Evolutionary conservation across 139 green algal species (phyloP), one percentile per base, ranked within the genome.

Genomic region (Nannochloris sp.): DNA sequence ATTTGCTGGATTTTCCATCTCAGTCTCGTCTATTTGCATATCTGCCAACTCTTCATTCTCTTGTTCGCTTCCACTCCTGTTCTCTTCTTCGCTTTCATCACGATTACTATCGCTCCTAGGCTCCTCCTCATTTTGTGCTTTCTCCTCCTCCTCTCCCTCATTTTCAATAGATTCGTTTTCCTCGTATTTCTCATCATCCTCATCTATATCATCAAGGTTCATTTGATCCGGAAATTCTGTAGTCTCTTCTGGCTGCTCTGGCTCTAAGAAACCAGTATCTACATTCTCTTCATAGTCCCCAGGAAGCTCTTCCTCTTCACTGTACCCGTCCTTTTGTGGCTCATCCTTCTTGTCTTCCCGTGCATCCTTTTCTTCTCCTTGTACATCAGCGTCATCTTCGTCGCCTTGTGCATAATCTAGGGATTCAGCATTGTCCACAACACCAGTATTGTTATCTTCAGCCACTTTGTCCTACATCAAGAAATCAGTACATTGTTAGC

Each of bases 141-240:
- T 48, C 6, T 64, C 57, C 29, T 57, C 66, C 2, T 70, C 64
- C 34, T 49, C 63, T 9, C 75, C 71, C 9, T 27, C 63, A 11
- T 51, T 69, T 4, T 23, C 65, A 19, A 65, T 69, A 11, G 34
- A 11, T 40, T 40, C 34, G 19, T 75, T 57, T 16, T 44, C 62
- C n/a, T 51, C 44, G 23, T 67, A 51, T 21, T 63, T 48, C 43
- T 54, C 62, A 0, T 65, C 75, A 44, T 57, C 55, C 12, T 65
- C 56, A 3, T 16, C 53, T 19, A 53, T 60, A 11, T 76, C 91
- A 60, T 97, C 87, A 67, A 95, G 70, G 49, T 87, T 90, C 61
- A 95, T 61, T 19, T 93, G 79, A 21, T 83, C 75, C 12, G 88
- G 87, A 69, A 95, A 74, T 54, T 90, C 62, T 43, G 94, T 63